phyloP scores from a whole-genome alignment of 73 alveolate genomes.

The Paramecium bursaria region DNA sequence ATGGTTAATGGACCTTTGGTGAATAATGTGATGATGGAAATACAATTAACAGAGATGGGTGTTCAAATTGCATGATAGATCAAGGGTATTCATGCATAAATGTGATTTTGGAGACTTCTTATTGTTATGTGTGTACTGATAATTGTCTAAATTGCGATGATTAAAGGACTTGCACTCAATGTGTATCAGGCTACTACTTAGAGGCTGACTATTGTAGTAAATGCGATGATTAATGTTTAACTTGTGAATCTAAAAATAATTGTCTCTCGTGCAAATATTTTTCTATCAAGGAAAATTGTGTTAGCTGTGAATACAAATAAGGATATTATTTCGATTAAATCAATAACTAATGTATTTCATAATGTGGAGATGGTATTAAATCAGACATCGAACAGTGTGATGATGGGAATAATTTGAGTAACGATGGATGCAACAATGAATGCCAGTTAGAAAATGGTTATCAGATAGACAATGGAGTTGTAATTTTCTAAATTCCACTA shows the following conservation, averaged over 20 bases:
- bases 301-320: not conserved
- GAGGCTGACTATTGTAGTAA: no score
- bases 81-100: constrained; percentile 17
- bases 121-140: no score
- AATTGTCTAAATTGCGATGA: no score
- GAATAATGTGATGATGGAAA: constrained; percentile 55
- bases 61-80: constrained; percentile 48
- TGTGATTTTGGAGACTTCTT: no score
- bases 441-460: not conserved
- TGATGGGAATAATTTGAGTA: not conserved
- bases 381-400: not conserved
- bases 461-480: no score
- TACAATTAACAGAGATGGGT: constrained; percentile 28
- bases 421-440: not conserved
- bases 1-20: not conserved
- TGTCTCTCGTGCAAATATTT: not conserved
- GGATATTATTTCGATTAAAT: not conserved
- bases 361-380: not conserved
- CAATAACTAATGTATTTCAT: not conserved
- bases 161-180: no score
- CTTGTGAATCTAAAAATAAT: no score
- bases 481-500: no score
- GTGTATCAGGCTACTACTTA: no score
- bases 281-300: not conserved
- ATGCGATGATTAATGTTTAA: no score